Percentiles rank a stretch among this genome's conserved stretches.
Evolutionary conservation across 768 basidiomycete genomes (phyloP).

Genomic region (Favolaschia claudopus): DNA sequence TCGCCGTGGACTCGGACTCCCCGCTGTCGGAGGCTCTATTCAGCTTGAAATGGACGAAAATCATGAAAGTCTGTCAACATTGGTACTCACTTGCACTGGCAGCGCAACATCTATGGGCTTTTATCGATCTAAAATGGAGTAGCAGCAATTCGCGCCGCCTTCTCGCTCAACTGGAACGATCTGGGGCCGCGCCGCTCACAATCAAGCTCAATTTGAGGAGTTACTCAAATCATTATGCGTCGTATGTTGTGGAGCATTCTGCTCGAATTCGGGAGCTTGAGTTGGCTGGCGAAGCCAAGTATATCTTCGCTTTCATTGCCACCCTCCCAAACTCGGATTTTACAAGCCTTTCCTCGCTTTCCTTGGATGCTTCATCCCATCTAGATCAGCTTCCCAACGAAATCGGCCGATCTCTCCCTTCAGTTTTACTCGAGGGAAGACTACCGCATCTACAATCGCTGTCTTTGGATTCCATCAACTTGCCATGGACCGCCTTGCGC

Average conservation of each 20-base stretch:
- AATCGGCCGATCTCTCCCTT: neutral
- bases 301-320: neutral
- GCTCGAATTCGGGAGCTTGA: neutral
- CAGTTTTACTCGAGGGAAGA: neutral
- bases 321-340: neutral
- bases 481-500: neutral
- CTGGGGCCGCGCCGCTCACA: neutral
- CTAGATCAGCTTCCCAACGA: neutral
- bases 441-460: slow-evolving; percentile 1
- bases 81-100: neutral
- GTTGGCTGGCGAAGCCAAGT: neutral
- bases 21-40: neutral
- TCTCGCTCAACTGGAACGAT: neutral
- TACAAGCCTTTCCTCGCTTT: neutral
- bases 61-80: slow-evolving; percentile 7
- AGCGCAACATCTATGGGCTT: neutral
- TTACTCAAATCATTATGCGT: neutral
- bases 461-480: neutral
- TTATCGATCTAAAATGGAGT: neutral
- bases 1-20: slow-evolving; percentile 1
- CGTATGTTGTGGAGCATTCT: neutral
- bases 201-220: neutral
- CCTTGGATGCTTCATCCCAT: neutral
- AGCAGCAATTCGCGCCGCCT: neutral
- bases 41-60: slow-evolving; percentile 3